Conservation (phyloP, 495 filamentous ascomycete species). For the Ramalina peruviana region DNA sequence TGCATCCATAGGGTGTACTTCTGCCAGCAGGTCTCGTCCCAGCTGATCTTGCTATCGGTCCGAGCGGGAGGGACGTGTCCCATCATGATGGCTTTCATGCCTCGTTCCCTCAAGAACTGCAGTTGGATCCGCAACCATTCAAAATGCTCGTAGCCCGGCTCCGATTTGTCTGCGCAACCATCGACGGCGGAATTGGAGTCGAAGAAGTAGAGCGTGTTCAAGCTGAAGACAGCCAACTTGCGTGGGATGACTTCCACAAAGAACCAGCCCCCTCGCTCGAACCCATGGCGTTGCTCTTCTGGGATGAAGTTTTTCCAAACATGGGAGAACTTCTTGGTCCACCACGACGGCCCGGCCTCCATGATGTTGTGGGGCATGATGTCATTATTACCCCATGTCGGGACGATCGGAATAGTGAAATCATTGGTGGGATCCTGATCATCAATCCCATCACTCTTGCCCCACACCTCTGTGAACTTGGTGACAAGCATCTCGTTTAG, state of each 20-base stretch:
- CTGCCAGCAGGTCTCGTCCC: conserved; percentile 96
- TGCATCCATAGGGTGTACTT: conserved; percentile 86
- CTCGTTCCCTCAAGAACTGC: conserved; percentile 60
- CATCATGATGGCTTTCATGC: conserved; percentile 89
- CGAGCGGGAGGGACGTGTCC: conserved; percentile 89
- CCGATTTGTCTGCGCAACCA: conserved; percentile 59
- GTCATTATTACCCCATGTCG: conserved; percentile 93
- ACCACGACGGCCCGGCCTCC: conserved; percentile 65
- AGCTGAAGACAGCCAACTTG: conserved; percentile 76
- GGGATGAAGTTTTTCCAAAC: conserved; percentile 84
- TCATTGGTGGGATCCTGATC: conserved; percentile 38
- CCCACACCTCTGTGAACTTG: conserved; percentile 65
- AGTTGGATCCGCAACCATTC: conserved; percentile 95
- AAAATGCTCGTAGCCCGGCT: conserved; percentile 87
- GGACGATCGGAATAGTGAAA: conserved; percentile 66
- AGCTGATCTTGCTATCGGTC: conserved; percentile 65
- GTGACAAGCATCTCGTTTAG: conserved; percentile 62
- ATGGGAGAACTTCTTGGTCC: conserved; percentile 56
- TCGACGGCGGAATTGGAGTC: conserved; percentile 84
- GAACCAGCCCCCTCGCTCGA: conserved; percentile 89
- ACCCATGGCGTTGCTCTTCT: conserved; percentile 81
- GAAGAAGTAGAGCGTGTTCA: conserved; percentile 97
- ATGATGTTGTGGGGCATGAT: conserved; percentile 96
- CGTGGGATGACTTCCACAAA: conserved; percentile 81
- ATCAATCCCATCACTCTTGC: conserved; percentile 29